Evolutionary conservation across 495 filamentous ascomycete species (phyloP), one percentile per base, ranked within the genome.

Genomic region (Friedmanniomyces simplex): DNA sequence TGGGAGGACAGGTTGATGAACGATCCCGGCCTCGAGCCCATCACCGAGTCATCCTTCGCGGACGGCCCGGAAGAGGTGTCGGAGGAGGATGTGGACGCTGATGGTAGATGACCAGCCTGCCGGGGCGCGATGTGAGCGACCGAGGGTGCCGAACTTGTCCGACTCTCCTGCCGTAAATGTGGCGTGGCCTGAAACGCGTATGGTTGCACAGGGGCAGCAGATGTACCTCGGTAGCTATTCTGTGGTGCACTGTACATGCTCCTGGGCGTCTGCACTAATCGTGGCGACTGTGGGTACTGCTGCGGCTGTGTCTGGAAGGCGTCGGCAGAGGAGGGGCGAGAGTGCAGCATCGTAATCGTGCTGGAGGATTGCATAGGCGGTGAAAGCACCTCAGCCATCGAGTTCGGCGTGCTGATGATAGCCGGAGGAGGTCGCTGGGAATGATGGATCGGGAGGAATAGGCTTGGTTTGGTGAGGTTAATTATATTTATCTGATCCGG

Each of bases 121-220:
- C 64, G 51, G 53, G 10, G 58, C 46, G 21, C 58, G 25, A 11
- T 58, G 34, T 28, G 74, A 68, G 77, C 66, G 60, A 76, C 74
- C 11, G 77, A 76, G 37, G 84, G 80, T 41, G 84, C 78, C 34
- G 87, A 84, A 22, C 78, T 79, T 7, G 85, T 78, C 61, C 84
- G 80, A 66, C 80, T 82, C 39, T 89, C 85, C 43, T 79, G 76
- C 22, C 83, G 80, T 52, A 84, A 76, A 68, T 87, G 79, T 22
- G 89, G 86, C 52, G 89, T 87, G 66, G 76, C 79, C 32, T 82
- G 87, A 71, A 93, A 95, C 32, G 88, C 86, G 73, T 96, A 96
- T 12, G 88, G 87, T 64, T 90, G 86, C 48, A 87, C 78, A 26
- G 85, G 82, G 52, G 82, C 81, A 57, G 80, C 72, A 46, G 82